Conservation (phyloP, 164 flowering plant species). For the Chimonanthus salicifolius region DNA sequence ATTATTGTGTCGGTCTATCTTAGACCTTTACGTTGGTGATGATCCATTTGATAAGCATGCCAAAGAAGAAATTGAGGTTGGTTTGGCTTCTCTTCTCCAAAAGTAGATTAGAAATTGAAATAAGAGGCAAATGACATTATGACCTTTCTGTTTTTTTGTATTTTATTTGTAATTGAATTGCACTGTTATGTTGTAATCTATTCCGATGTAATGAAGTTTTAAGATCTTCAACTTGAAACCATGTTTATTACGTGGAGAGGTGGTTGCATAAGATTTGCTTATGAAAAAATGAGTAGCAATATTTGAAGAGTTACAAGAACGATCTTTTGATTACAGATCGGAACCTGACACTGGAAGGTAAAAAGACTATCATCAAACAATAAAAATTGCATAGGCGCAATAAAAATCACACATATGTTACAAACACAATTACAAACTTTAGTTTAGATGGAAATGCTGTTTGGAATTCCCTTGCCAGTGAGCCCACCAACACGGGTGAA, state of each 20-base stretch:
- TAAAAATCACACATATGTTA: too few relatives aligned
- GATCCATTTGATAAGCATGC: slow-evolving; percentile 76
- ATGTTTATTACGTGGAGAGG: background rate
- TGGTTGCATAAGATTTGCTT: too few relatives aligned
- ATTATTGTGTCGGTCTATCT: slow-evolving; percentile 63
- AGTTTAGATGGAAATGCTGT: slow-evolving; percentile 61
- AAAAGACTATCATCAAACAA: too few relatives aligned
- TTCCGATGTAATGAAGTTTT: background rate
- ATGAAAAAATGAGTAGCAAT: too few relatives aligned
- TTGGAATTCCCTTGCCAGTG: slow-evolving; percentile 75
- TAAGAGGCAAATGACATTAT: slow-evolving; percentile 1
- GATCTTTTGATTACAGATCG: too few relatives aligned
- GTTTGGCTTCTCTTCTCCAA: slow-evolving; percentile 47
- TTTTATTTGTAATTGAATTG: background rate
- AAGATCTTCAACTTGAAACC: background rate
- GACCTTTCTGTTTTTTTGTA: background rate
- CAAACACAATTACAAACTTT: background rate
- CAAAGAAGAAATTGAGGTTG: slow-evolving; percentile 58
- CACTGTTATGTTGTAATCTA: background rate
- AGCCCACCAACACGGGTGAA: slow-evolving; percentile 47
- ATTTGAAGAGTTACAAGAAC: too few relatives aligned
- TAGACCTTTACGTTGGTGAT: slow-evolving; percentile 82
- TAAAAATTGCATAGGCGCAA: background rate
- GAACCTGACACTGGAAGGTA: too few relatives aligned
- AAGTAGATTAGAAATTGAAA: slow-evolving; percentile 18